phyloP scores from a whole-genome alignment of 202 grass and related monocot species.

The Carex arenaria region DNA sequence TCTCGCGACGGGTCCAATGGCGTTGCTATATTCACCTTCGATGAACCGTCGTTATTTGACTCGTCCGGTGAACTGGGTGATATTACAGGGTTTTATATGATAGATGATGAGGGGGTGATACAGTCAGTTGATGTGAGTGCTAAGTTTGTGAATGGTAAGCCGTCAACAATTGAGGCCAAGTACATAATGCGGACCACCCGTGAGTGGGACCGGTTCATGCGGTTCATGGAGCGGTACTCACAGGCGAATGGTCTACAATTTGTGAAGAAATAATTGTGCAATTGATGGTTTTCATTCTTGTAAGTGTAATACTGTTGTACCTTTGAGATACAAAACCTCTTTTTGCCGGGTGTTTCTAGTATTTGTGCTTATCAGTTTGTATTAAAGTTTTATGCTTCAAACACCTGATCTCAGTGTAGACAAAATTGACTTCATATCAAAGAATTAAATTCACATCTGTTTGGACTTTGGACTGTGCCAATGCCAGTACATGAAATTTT shows the following conservation, averaged over 20 bases:
- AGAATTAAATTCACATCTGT: neutral
- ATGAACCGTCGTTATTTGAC: slow-evolving; percentile 79
- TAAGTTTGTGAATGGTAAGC: slow-evolving; percentile 91
- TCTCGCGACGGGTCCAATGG: slow-evolving; percentile 71
- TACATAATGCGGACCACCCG: slow-evolving; percentile 67
- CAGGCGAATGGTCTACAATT: slow-evolving; percentile 91
- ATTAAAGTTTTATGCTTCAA: neutral
- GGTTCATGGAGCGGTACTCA: slow-evolving; percentile 99
- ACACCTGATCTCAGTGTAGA: slow-evolving; percentile 1
- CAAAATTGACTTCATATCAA: neutral
- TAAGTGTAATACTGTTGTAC: slow-evolving; percentile 11
- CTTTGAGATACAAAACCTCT: neutral
- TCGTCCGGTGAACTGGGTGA: slow-evolving; percentile 79
- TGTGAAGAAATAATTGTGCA: slow-evolving; percentile 61
- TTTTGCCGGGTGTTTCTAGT: neutral
- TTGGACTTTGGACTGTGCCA: neutral
- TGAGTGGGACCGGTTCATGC: slow-evolving; percentile 97
- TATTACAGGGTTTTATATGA: slow-evolving; percentile 82
- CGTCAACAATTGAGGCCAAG: slow-evolving; percentile 73
- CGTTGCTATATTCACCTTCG: slow-evolving; percentile 60
- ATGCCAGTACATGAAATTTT: neutral
- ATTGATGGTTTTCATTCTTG: slow-evolving; percentile 1
- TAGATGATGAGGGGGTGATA: slow-evolving; percentile 69
- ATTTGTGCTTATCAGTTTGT: neutral
- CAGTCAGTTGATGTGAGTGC: slow-evolving; percentile 84